These are phyloP conservation scores for Cenchrus purpureus DNA, from an alignment of 176 grass and related monocot genomes.

Conservation along the genomic window DNA sequence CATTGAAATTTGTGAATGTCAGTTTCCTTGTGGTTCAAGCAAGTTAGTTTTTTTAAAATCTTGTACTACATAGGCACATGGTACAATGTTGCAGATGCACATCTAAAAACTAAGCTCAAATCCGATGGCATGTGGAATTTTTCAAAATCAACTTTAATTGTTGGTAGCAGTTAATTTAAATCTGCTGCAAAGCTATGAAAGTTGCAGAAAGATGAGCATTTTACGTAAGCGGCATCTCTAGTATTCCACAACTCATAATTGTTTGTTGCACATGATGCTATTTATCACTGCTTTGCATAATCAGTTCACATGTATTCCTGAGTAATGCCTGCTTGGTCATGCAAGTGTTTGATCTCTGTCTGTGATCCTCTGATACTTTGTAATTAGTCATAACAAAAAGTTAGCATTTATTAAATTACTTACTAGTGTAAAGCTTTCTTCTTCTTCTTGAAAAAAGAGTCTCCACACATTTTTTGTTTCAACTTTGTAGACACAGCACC, in stretches of 20 bases:
- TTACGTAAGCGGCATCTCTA: neutral
- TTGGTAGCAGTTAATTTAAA: neutral
- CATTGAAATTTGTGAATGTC: neutral
- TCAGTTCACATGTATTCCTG: neutral
- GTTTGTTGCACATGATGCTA: neutral
- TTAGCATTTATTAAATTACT: neutral
- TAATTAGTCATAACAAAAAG: neutral
- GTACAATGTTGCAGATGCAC: neutral
- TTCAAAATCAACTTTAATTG: neutral
- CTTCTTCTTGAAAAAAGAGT: no score
- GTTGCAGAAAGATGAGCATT: neutral
- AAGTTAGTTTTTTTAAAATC: neutral
- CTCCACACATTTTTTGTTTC: neutral
- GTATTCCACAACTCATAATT: neutral
- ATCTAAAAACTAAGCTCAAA: neutral
- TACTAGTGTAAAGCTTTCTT: neutral
- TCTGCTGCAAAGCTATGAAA: neutral
- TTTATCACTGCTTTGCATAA: conserved; percentile 7
- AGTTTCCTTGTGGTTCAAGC: conserved; percentile 2
- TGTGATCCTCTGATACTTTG: neutral
- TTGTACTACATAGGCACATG: neutral
- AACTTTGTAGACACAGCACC: neutral
- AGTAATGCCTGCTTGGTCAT: neutral
- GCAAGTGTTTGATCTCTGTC: conserved; percentile 14
- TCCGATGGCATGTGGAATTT: neutral